Percentiles rank a stretch among this genome's conserved stretches.
Conservation (phyloP, 129 eudicot species). For the Centaurea solstitialis region DNA sequence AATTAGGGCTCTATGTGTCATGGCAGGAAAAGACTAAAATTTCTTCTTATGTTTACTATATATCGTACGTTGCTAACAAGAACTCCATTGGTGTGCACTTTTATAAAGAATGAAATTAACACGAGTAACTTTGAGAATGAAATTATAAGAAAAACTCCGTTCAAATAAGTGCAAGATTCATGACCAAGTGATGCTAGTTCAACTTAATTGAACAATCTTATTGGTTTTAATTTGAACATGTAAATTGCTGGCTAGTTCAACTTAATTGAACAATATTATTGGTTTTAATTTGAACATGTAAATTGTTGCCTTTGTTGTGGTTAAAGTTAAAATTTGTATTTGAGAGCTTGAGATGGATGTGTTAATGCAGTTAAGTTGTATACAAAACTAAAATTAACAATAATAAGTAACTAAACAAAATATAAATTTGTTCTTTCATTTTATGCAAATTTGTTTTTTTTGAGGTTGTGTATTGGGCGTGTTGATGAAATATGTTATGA, state of each 20-base stretch:
- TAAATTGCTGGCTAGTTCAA: conserved; percentile 28
- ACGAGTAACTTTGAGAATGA: conserved; percentile 21
- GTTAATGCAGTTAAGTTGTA: too few relatives aligned
- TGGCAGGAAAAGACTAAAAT: conserved; percentile 14
- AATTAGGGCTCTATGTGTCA: conserved; percentile 35
- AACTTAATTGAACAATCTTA: conserved; percentile 46
- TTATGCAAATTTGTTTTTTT: too few relatives aligned
- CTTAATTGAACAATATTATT: conserved; percentile 46
- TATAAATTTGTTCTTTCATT: too few relatives aligned
- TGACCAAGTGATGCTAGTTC: conserved; percentile 52
- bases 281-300: too few relatives aligned
- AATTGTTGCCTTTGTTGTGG: too few relatives aligned
- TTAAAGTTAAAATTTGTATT: too few relatives aligned
- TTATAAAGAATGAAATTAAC: background rate
- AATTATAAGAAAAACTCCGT: conserved; percentile 29
- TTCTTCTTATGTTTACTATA: conserved; percentile 27
- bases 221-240: background rate
- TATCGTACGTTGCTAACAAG: conserved; percentile 22
- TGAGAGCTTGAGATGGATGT: background rate
- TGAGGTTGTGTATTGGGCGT: too few relatives aligned
- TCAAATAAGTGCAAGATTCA: conserved; percentile 35
- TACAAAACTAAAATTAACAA: too few relatives aligned
- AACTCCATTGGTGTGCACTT: conserved; percentile 17
- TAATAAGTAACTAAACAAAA: too few relatives aligned
- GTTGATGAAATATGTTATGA: too few relatives aligned